Conservation (phyloP, 768 basidiomycete species). For the Grammothele lineata region DNA sequence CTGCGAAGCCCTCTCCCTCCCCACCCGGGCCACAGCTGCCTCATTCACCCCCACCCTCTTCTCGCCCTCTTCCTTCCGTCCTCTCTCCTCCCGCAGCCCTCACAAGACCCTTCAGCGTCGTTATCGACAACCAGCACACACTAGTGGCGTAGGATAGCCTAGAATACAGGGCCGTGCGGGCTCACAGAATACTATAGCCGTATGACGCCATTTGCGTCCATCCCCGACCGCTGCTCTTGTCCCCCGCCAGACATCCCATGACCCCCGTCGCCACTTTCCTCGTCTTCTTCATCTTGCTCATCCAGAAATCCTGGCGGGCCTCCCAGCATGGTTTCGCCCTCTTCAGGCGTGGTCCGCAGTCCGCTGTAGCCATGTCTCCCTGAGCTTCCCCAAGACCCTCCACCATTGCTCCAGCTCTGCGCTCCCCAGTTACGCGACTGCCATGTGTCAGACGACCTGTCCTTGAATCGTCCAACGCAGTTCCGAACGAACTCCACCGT, state of each 20-base stretch:
- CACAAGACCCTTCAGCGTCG: too few relatives aligned
- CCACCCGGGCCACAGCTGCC: neutral
- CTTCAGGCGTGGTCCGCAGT: constrained; percentile 21
- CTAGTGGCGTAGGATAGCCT: constrained; percentile 4
- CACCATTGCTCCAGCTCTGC: constrained; percentile 13
- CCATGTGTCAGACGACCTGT: constrained; percentile 19
- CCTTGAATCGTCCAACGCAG: constrained; percentile 19
- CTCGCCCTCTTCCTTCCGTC: neutral
- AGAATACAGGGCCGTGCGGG: constrained; percentile 1
- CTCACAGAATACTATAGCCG: constrained; percentile 18
- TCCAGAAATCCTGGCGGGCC: constrained; percentile 25
- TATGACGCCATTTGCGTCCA: constrained; percentile 25
- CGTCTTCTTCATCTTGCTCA: constrained; percentile 26
- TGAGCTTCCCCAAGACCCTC: constrained; percentile 13
- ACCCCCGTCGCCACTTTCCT: neutral
- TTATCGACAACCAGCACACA: too few relatives aligned
- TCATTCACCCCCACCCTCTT: constrained; percentile 2
- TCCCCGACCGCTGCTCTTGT: constrained; percentile 8
- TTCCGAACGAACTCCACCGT: constrained; percentile 19
- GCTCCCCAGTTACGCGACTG: constrained; percentile 20
- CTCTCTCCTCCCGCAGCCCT: too few relatives aligned
- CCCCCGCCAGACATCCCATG: neutral
- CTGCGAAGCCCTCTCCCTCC: neutral
- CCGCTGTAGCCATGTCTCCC: constrained; percentile 22
- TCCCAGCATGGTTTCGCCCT: constrained; percentile 24